Evolutionary conservation across 164 flowering plant species (phyloP).

Genomic region (Piper longum): DNA sequence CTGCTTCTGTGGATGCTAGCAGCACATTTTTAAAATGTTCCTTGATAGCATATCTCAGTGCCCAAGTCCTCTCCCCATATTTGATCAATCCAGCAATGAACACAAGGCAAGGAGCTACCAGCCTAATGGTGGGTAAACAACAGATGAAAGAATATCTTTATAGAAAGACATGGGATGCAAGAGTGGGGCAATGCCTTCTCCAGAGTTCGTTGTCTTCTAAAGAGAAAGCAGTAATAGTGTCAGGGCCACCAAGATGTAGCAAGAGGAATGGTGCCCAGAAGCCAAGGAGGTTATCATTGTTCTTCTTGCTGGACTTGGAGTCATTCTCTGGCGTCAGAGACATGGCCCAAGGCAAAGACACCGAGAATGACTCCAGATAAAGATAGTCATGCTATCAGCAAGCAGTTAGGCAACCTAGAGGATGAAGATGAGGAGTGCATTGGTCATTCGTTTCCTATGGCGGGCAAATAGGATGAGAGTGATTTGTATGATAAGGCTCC

Average conservation of each 20-base stretch:
- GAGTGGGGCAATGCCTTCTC: slow-evolving; percentile 22
- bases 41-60: not conserved
- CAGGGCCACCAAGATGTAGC: slow-evolving; percentile 52
- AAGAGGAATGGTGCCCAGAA: slow-evolving; percentile 52
- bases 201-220: slow-evolving; percentile 48
- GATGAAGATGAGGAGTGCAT: too few species aligned
- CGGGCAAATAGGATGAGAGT: slow-evolving; percentile 17
- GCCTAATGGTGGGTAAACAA: too few species aligned
- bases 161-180: too few species aligned
- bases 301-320: too few species aligned
- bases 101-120: not conserved
- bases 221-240: slow-evolving; percentile 44
- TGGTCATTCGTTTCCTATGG: slow-evolving; percentile 11
- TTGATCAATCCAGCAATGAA: not conserved
- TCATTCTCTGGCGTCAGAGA: too few species aligned
- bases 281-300: slow-evolving; percentile 14
- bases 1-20: not conserved
- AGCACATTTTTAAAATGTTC: not conserved
- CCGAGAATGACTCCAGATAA: too few species aligned
- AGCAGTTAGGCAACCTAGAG: too few species aligned
- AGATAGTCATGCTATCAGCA: too few species aligned
- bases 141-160: too few species aligned
- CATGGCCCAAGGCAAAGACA: too few species aligned
- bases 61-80: not conserved
- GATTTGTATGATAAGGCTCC: slow-evolving; percentile 15